Percentiles rank a stretch among this genome's conserved stretches.
Conservation (phyloP, 225 moss, liverwort and hornwort species). For the Physcomitrium patens region DNA sequence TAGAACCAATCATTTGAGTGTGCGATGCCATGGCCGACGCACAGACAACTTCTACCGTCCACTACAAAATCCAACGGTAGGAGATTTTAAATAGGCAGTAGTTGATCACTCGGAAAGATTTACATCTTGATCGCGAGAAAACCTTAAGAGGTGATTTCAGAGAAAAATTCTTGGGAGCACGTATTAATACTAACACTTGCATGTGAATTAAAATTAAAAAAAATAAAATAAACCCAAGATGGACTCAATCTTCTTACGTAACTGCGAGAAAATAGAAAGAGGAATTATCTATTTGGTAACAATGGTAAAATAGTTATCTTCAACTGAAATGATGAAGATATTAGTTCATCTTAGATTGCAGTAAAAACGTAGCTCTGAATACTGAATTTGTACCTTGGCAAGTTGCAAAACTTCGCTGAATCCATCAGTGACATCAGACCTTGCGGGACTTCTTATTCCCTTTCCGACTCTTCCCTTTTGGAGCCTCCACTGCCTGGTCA, state of each 20-base stretch:
- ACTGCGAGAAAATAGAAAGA: too few relatives aligned
- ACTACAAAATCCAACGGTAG: neutral
- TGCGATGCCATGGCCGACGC: neutral
- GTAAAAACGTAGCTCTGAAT: neutral
- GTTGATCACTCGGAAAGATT: neutral
- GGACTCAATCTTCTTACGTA: too few relatives aligned
- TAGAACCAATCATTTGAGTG: neutral
- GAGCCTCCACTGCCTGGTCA: slow-evolving; percentile 11
- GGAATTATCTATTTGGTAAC: neutral
- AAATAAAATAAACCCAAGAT: too few relatives aligned
- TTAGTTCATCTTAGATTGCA: slow-evolving; percentile 22
- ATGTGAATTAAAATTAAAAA: too few relatives aligned
- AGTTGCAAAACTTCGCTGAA: slow-evolving; percentile 7
- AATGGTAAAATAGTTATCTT: neutral
- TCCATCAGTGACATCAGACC: slow-evolving; percentile 14
- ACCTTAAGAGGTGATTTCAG: neutral
- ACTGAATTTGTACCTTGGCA: slow-evolving; percentile 9
- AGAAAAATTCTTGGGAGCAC: neutral
- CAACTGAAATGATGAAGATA: slow-evolving; percentile 3
- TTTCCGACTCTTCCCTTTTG: slow-evolving; percentile 25
- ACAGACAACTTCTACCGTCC: neutral
- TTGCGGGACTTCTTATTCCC: slow-evolving; percentile 22
- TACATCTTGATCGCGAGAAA: neutral
- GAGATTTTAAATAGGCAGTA: neutral
- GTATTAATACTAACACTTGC: too few relatives aligned